Percentiles rank a stretch among this genome's conserved stretches.
Conservation (phyloP, 2,329 filamentous ascomycete genomes). For the Metarhizium sp. region DNA sequence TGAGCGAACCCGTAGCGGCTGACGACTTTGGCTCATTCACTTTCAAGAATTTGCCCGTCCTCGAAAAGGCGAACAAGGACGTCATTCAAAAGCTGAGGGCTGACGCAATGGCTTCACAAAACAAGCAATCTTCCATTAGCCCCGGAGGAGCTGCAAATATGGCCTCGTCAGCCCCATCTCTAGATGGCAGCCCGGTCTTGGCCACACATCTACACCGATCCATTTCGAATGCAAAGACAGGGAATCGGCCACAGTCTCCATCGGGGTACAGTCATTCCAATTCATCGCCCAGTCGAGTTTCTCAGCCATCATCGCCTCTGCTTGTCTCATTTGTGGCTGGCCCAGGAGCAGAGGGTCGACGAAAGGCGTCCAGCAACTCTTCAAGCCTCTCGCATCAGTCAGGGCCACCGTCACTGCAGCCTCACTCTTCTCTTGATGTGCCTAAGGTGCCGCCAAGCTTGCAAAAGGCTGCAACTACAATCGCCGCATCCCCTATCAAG, state of each 20-base stretch:
- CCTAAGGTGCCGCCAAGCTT: conserved; percentile 52
- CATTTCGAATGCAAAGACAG: conserved; percentile 71
- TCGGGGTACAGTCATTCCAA: conserved; percentile 70
- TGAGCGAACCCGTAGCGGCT: conserved; percentile 79
- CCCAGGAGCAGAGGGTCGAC: conserved; percentile 64
- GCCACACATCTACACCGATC: conserved; percentile 73
- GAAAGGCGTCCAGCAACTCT: conserved; percentile 87
- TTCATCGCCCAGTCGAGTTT: conserved; percentile 79
- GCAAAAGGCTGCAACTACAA: conserved; percentile 50
- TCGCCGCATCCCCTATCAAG: conserved; percentile 48
- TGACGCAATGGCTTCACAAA: conserved; percentile 68
- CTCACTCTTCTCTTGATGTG: conserved; percentile 62
- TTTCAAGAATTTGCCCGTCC: conserved; percentile 92
- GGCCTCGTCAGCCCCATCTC: conserved; percentile 54
- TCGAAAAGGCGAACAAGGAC: conserved; percentile 98
- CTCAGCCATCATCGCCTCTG: conserved; percentile 60
- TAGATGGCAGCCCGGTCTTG: conserved; percentile 80
- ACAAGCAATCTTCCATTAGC: conserved; percentile 38
- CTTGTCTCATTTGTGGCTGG: conserved; percentile 92
- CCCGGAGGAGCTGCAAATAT: conserved; percentile 31
- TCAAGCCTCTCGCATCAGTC: conserved; percentile 77
- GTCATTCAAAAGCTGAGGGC: conserved; percentile 93
- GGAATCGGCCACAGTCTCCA: conserved; percentile 75
- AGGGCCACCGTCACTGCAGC: conserved; percentile 51
- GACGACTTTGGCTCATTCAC: conserved; percentile 96